Evolutionary conservation across 306 rosid genomes (phyloP), one percentile per base, ranked within the genome.

Genomic region (Trifolium fragiferum): DNA sequence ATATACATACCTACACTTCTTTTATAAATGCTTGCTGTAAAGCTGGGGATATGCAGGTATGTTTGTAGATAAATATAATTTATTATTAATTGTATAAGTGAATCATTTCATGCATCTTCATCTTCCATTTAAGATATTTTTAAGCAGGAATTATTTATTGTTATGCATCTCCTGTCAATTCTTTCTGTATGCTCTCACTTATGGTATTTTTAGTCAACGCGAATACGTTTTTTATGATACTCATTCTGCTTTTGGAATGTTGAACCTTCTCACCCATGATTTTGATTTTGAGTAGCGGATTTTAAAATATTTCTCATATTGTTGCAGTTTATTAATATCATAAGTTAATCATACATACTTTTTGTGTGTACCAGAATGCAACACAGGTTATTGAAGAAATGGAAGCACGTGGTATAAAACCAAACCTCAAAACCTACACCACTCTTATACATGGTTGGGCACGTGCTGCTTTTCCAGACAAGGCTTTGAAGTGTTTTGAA

Each of bases 1-100:
- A 94, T 76, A 86, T 94, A 61, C 99, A 90, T 70, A 87, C 97
- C 21, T 94, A 94, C 89, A 90, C 99, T 1, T 94, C 99, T 58
- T 94, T 90, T 81, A 80, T 94, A 75, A 94, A 90, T 80, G 95
- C 99, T 83, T 87, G 96, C 82, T 88, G 95, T 83, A 94, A 87
- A 80, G 94, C 99, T 47, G 99, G 99, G 74, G 99, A 92, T 81
- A 88, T 94, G 95, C 88, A 35, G 93, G 99, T 94, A 83, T 50
- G 66, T 68, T 41, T 68, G 73, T 40, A 14, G 61, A 74, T 57
- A 51, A 53, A 69, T 75, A 21, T 68, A 69, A 53, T 70, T 68
- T 40, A 9, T 59, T 59, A 30, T 32, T 61, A 61, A 74, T 33
- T 72, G 32, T 50, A 13, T 19, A 25, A 14, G 51, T 53, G 54